Base-by-base conservation (phyloP, 768 basidiomycete genomes). In the Leccinum incarnatum region DNA sequence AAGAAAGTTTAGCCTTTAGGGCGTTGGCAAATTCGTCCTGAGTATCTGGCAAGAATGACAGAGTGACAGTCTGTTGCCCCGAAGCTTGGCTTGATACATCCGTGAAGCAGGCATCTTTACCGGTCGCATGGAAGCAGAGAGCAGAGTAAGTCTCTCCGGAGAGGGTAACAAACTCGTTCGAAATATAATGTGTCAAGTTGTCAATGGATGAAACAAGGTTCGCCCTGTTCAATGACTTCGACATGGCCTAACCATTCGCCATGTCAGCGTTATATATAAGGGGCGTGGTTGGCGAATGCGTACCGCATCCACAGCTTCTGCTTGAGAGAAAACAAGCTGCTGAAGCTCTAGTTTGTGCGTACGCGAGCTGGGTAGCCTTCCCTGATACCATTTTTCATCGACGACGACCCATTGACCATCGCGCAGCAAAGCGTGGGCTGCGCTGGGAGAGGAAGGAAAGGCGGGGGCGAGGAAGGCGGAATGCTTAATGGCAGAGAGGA, bases 401-500 rank as follows among this genome's bases (percentile, higher is more conserved):
- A 90, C 81, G 14, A 78, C 71, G 8, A 85, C 74, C 89, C 91
- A 94, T 61, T 86, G 81, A 12, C 77, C 77, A 12, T 81, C 75
- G 2, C 75, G 75, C 36, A 83, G 78, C 2, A 83, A 68, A 0
- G 83, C 83, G 69, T 88, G 79, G 2, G 86, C 75, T 0, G 91
- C 79, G 3, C 81, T 77, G 25, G 87, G 76, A 0, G 77, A 67
- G 2, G 80, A 71, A 0, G 81, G 78, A 5, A 79, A 62, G 15
- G 79, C 68, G 1, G 88, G 78, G 1, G 85, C 84, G 55, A 94
- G 82, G 74, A 94, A 88, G 23, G 90, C 81, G 0, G 90, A 93
- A 67, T 94, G 87, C 67, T 95, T 95, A 69, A 98, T 90, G 54
- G 91, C 90, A 56, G 84, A 84, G 60, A 99, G 83, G 64, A 97